Conservation (phyloP, 768 basidiomycete species). For the Russula lepida region DNA sequence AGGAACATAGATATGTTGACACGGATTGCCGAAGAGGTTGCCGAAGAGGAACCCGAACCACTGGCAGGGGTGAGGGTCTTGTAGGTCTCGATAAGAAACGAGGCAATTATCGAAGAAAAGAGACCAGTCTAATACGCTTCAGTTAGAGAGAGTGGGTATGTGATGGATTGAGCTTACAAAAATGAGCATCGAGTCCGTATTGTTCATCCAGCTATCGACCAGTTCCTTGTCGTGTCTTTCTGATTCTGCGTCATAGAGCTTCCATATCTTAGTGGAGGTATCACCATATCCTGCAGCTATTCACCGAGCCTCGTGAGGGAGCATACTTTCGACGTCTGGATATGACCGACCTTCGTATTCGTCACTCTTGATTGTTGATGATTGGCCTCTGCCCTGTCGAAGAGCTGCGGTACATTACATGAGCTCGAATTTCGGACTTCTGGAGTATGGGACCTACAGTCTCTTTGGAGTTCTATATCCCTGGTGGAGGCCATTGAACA, state of each 20-base stretch:
- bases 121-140: not conserved
- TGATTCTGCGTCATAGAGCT: constrained; percentile 12
- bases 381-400: not conserved
- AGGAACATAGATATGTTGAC: constrained; percentile 12
- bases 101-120: not conserved
- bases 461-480: not conserved
- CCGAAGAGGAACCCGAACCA: too few relatives aligned
- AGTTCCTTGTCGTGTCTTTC: constrained; percentile 9
- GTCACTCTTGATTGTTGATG: not conserved
- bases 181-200: constrained; percentile 16
- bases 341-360: not conserved
- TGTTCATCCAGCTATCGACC: constrained; percentile 7
- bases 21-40: not conserved
- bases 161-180: constrained; percentile 2
- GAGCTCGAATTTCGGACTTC: not conserved
- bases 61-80: constrained; percentile 10
- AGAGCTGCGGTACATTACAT: not conserved
- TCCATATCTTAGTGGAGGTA: constrained; percentile 3
- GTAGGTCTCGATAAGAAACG: constrained; percentile 12
- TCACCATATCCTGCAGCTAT: not conserved
- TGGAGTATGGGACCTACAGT: not conserved
- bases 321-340: not conserved
- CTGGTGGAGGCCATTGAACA: not conserved
- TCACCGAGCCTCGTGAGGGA: not conserved
- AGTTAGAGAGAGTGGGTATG: not conserved